Percentiles rank a stretch among this genome's conserved stretches.
phyloP scores from a whole-genome alignment of 176 grass and related monocot genomes.

The bread wheat (Triticum aestivum) region IWGSC_CS_RefSeq_v2.1 NC_057802.1:90820266-90820765 shows the following conservation, averaged over 20 bases:
- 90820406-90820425: neutral
- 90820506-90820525: neutral
- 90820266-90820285: neutral
- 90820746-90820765: too few relatives aligned
- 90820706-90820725: neutral
- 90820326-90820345: constrained; percentile 29
- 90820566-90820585: neutral
- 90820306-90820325: neutral
- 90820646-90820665: neutral
- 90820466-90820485: neutral
- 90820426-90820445: neutral
- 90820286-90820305: neutral
- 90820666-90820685: neutral
- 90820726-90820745: too few relatives aligned
- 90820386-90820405: constrained; percentile 9
- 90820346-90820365: neutral
- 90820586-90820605: neutral
- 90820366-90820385: constrained; percentile 7
- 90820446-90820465: neutral
- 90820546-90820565: neutral
- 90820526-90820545: too few relatives aligned
- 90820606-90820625: neutral
- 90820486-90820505: neutral
- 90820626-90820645: too few relatives aligned
- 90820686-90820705: neutral